phyloP scores from a whole-genome alignment of 352 stramenopile species.

The Pythium monospermum region DNA sequence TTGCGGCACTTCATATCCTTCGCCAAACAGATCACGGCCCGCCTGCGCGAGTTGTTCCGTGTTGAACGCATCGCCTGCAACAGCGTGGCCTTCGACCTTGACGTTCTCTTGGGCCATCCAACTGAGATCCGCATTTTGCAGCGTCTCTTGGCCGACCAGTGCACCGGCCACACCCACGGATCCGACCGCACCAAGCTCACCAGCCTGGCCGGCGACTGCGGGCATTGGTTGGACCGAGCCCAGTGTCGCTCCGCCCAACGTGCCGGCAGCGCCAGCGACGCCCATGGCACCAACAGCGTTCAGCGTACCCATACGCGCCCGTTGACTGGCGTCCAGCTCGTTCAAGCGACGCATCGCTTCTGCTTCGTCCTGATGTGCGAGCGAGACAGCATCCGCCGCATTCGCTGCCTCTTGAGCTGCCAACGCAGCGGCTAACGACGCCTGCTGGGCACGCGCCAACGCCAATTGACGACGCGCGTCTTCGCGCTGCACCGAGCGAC shows the following conservation, averaged over 20 bases:
- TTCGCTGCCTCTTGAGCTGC: slow-evolving; percentile 73
- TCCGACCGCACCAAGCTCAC: slow-evolving; percentile 71
- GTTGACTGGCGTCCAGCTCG: slow-evolving; percentile 48
- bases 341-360: slow-evolving; percentile 68
- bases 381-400: slow-evolving; percentile 61
- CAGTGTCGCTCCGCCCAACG: slow-evolving; percentile 43
- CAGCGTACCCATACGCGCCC: slow-evolving; percentile 45
- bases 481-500: slow-evolving; percentile 52
- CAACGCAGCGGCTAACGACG: slow-evolving; percentile 63
- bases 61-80: slow-evolving; percentile 64
- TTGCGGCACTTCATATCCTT: slow-evolving; percentile 68
- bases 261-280: slow-evolving; percentile 45
- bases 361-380: slow-evolving; percentile 69
- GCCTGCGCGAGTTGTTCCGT: slow-evolving; percentile 82
- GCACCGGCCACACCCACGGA: slow-evolving; percentile 68
- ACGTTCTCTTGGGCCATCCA: slow-evolving; percentile 81
- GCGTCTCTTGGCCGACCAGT: slow-evolving; percentile 70
- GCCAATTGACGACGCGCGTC: slow-evolving; percentile 66
- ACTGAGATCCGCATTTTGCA: slow-evolving; percentile 81
- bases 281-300: slow-evolving; percentile 52
- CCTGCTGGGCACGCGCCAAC: slow-evolving; percentile 62
- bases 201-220: slow-evolving; percentile 58
- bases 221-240: slow-evolving; percentile 66
- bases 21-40: slow-evolving; percentile 79
- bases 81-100: slow-evolving; percentile 71